Conservation (phyloP, 495 filamentous ascomycete species). For the Aspergillus heteromorphus region DNA sequence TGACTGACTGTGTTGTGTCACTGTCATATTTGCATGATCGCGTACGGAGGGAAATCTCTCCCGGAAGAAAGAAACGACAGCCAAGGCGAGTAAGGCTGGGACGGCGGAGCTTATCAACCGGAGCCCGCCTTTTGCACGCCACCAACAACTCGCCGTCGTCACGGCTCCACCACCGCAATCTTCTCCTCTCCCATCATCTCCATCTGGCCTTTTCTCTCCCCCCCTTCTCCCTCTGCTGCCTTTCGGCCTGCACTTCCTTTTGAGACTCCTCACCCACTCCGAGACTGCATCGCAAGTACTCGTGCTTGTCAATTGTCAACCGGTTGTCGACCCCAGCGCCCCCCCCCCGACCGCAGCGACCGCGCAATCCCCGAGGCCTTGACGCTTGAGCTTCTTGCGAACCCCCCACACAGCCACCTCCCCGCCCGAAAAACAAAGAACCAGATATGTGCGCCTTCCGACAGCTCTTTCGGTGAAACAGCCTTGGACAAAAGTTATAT, state of each 20-base stretch:
- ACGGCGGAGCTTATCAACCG: neutral
- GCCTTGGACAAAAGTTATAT: neutral
- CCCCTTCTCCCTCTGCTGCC: neutral
- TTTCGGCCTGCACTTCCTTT: neutral
- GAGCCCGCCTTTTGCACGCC: constrained; percentile 3
- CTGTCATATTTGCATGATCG: no score
- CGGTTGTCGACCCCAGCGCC: neutral
- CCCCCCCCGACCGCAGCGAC: neutral
- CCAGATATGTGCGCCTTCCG: constrained; percentile 12
- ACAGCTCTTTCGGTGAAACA: constrained; percentile 4
- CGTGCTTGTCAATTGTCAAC: neutral
- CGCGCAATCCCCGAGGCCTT: neutral
- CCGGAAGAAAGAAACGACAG: no score
- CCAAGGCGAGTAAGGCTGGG: neutral
- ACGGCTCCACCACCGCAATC: constrained; percentile 1
- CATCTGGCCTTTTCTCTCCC: neutral
- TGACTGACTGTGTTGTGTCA: no score
- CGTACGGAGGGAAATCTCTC: no score
- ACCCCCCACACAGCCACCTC: neutral
- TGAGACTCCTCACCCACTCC: neutral
- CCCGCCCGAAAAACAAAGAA: neutral
- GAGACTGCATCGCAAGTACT: neutral
- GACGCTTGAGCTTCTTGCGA: neutral
- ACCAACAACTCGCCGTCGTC: constrained; percentile 11
- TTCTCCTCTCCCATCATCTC: neutral